Conservation (phyloP, 1,284 basidiomycete species). For the Cryptococcus depauperatus region DNA sequence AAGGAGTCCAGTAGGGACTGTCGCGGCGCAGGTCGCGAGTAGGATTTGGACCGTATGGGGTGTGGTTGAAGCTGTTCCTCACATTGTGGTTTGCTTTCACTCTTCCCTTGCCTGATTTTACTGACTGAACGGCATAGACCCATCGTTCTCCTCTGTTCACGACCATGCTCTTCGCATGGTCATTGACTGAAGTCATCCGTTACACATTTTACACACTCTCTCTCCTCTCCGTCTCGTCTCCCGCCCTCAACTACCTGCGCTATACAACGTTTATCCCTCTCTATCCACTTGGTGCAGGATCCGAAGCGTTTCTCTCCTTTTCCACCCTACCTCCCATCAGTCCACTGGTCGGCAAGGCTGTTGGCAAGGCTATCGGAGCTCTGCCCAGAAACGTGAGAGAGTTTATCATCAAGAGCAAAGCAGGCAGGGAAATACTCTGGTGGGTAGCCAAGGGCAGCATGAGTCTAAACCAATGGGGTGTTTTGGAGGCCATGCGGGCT, state of each 20-base stretch:
- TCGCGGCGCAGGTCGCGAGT: constrained; percentile 76
- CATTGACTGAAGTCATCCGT: constrained; percentile 80
- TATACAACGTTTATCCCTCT: constrained; percentile 90
- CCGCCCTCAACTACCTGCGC: constrained; percentile 46
- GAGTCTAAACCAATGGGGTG: constrained; percentile 23
- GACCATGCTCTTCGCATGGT: constrained; percentile 91
- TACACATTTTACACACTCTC: constrained; percentile 80
- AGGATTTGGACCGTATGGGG: constrained; percentile 84
- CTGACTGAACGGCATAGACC: constrained; percentile 1
- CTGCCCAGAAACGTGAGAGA: constrained; percentile 20
- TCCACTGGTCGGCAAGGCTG: constrained; percentile 31
- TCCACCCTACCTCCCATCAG: constrained; percentile 59
- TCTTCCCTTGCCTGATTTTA: not conserved
- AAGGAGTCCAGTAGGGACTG: constrained; percentile 72
- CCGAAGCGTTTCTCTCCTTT: constrained; percentile 79
- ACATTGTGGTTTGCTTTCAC: constrained; percentile 25
- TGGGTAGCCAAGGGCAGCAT: constrained; percentile 18
- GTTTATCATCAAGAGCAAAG: constrained; percentile 17
- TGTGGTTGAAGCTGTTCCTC: constrained; percentile 55
- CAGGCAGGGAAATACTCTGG: constrained; percentile 31
- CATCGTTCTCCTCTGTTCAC: constrained; percentile 61
- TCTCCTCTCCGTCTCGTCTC: constrained; percentile 52
- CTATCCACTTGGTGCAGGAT: constrained; percentile 84
- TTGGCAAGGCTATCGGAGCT: constrained; percentile 10
- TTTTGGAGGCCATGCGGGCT: constrained; percentile 51